Percentiles rank a stretch among this genome's conserved stretches.
These are phyloP conservation scores for Quercus rubra DNA, from an alignment of 306 rosid species.

Conservation along the genomic window DNA sequence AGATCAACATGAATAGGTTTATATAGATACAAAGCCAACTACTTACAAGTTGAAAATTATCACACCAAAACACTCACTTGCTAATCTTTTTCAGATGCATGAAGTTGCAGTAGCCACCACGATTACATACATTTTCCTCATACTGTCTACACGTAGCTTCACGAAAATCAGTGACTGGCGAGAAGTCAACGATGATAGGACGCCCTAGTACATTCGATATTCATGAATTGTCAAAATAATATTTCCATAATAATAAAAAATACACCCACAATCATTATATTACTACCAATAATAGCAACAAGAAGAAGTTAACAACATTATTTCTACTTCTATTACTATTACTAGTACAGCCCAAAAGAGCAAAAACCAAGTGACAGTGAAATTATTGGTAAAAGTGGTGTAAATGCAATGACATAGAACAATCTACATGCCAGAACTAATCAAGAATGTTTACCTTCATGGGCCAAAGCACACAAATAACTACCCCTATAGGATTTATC, in stretches of 20 bases:
- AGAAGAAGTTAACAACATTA: neutral
- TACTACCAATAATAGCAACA: no score
- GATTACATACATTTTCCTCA: slow-evolving; percentile 95
- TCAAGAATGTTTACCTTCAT: neutral
- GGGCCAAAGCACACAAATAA: neutral
- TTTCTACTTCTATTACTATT: neutral
- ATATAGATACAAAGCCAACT: neutral
- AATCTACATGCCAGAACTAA: neutral
- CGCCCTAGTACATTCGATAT: slow-evolving; percentile 49
- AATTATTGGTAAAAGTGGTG: neutral
- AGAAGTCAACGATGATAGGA: slow-evolving; percentile 93
- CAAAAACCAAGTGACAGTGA: neutral
- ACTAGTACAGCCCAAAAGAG: neutral
- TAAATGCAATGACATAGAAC: neutral
- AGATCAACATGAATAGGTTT: neutral
- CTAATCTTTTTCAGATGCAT: slow-evolving; percentile 97
- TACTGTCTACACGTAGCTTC: slow-evolving; percentile 99
- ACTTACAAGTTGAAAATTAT: neutral
- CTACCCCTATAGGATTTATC: neutral
- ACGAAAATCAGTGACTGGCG: slow-evolving; percentile 98
- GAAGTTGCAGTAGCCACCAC: slow-evolving; percentile 98
- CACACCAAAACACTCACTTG: slow-evolving; percentile 42
- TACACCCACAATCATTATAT: no score
- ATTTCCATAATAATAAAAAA: neutral
- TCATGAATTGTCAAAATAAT: slow-evolving; percentile 16